Percentiles rank a stretch among this genome's conserved stretches.
Evolutionary conservation across 768 basidiomycete species (phyloP).

Genomic region (Tylopilus balloui): DNA sequence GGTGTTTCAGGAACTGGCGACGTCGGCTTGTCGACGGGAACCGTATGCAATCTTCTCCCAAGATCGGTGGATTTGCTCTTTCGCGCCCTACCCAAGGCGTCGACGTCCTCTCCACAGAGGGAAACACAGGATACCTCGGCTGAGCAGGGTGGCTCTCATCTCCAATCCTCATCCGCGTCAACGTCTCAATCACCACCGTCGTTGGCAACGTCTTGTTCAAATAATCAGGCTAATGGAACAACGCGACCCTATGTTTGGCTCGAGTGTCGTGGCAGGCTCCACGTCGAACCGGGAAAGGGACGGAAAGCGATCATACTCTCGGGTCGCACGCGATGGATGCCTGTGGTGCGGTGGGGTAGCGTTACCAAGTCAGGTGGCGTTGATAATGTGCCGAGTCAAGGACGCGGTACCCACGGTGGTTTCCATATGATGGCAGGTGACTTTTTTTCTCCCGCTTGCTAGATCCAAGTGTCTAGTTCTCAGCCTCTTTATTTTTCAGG

Average conservation of each 20-base stretch:
- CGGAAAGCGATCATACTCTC: conserved; percentile 91
- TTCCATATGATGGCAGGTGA: conserved; percentile 23
- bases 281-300: conserved; percentile 91
- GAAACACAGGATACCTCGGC: neutral
- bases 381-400: neutral
- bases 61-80: conserved; percentile 80
- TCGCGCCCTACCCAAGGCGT: conserved; percentile 64
- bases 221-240: neutral
- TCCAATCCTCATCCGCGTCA: neutral
- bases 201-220: neutral
- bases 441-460: neutral
- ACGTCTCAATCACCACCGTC: neutral
- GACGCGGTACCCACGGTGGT: neutral
- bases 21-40: conserved; percentile 8
- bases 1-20: conserved; percentile 18
- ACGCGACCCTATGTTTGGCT: conserved; percentile 73
- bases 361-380: conserved; percentile 47
- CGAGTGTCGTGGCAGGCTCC: conserved; percentile 82
- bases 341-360: conserved; percentile 55
- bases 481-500: conserved; percentile 3
- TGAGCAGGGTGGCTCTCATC: neutral
- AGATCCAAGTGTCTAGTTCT: neutral
- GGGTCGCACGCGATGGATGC: conserved; percentile 70
- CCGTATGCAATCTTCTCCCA: conserved; percentile 27
- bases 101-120: neutral